Evolutionary conservation across 257 asterid genomes (phyloP), one percentile per base, ranked within the genome.

Genomic region (Gynochthodes officinalis): DNA sequence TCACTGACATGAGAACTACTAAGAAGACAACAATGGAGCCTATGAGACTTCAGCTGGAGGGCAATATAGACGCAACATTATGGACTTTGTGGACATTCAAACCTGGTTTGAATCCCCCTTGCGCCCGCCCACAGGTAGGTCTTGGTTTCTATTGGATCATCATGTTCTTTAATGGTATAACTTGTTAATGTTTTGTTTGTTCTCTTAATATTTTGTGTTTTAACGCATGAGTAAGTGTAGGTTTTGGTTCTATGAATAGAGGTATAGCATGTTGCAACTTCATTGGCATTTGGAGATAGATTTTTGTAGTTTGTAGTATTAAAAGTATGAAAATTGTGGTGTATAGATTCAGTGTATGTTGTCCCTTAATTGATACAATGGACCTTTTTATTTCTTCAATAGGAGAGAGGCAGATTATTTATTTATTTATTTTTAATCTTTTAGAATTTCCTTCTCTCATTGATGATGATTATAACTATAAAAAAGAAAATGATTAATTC

Each of bases 51-150:
- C 54, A 18, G 84, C 76, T 79, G 84, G 62, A 65, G 83, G 82
- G 76, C 85, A 49, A 14, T 82, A 83, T 72, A 90, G 96, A 64
- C 81, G 77, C 53, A 89, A 89, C 67, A 89, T 83, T 35, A 88
- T 89, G 96, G 95, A 91, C 13, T 88, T 92, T 72, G 96, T 89
- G 59, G 97, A 95, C 53, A 82, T 90, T 67, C 93, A 86, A 69
- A 89, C 96, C 33, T 95, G 97, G 69, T 89, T 92, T 54, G 85
- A 76, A 69, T 91, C 96, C 64, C 73, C 82, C 14, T 89, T 84
- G 42, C 84, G 95, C 2, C 91, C 91, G 28, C 59, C 71, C 93
- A 7, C 61, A 86, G 83, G 93, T 13, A 73, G 73, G 79, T 84
- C 91, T 62, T 92, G 93, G 97, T 86, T 92, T 74, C 92, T 92